Evolutionary conservation across 208 protist genomes (phyloP), one percentile per base, ranked within the genome.

Genomic region (Novymonas esmeraldas): DNA sequence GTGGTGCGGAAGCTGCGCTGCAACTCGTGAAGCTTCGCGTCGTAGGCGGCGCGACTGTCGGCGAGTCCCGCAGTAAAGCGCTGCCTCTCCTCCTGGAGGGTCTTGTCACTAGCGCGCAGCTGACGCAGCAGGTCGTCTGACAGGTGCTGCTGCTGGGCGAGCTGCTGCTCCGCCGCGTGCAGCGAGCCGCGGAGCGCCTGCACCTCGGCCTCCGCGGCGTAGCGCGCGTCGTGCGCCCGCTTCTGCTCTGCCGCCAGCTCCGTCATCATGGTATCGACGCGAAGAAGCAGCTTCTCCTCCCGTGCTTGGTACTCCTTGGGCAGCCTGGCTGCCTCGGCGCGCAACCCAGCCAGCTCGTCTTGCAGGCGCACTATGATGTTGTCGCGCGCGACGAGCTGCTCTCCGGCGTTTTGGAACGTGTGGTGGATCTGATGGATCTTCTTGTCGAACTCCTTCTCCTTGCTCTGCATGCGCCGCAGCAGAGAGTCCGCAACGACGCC

Each of bases 341-440:
- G 80, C 51, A 90, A 66, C 6, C 42, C 33, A 2, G 64, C 64
- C 22, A 95, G 70, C 41, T 95, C 85, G 3, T 69, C 65, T 59
- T 84, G 80, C 41, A 95, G 80, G 13, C 46, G 69, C 33, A 81
- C 73, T 70, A 95, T 95, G 28, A 94, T 81, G 50, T 73, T 54
- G 64, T 95, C 86, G 2, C 87, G 85, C 48, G 84, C 61, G 14
- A 81, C 73, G 24, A 88, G 76, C 39, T 89, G 81, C 55, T 78
- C 79, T 14, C 85, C 84, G 14, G 88, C 90, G 51, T 73, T 79
- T 41, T 78, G 66, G 22, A 95, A 88, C 24, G 84, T 94, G 50
- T 89, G 56, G 51, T 94, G 82, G 56, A 95, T 88, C 20, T 84
- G 79, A n/a, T 79, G 61, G 24, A 95, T 85, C 59, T 89, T 84